These are phyloP conservation scores for Yamadazyma ubonensis DNA, from an alignment of 805 yeast species.

Conservation along the genomic window DNA sequence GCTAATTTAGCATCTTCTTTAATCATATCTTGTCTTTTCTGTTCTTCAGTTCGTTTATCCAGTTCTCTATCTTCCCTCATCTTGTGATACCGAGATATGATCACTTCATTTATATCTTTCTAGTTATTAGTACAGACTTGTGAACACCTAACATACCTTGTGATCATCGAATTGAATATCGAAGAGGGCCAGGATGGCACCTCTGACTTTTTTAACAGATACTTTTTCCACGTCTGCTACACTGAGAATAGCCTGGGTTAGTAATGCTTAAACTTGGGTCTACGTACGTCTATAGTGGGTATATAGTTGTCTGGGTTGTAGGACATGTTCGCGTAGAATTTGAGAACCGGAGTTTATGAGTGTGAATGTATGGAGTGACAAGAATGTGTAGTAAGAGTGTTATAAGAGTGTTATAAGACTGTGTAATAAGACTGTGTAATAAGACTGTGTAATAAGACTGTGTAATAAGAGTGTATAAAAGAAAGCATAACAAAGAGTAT, in stretches of 20 bases:
- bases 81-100: conserved; percentile 55
- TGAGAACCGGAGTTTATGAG: no score
- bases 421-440: no score
- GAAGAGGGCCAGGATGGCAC: conserved; percentile 70
- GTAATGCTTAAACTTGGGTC: no score
- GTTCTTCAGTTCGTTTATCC: conserved; percentile 15
- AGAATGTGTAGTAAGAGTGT: no score
- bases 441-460: no score
- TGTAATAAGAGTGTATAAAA: no score
- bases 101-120: conserved; percentile 58
- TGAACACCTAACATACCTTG: conserved; percentile 32
- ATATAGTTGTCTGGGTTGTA: conserved; percentile 36
- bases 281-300: conserved; percentile 65
- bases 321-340: conserved; percentile 2
- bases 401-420: no score
- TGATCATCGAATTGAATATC: conserved; percentile 49
- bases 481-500: no score
- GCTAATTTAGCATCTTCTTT: conserved; percentile 54
- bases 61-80: conserved; percentile 41
- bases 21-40: conserved; percentile 34
- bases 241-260: conserved; percentile 62
- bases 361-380: no score
- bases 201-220: conserved; percentile 68
- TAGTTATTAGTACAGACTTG: conserved; percentile 29
- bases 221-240: conserved; percentile 69